Conservation (phyloP, 2,329 filamentous ascomycete genomes). For the Ampelomyces quisqualis region DNA sequence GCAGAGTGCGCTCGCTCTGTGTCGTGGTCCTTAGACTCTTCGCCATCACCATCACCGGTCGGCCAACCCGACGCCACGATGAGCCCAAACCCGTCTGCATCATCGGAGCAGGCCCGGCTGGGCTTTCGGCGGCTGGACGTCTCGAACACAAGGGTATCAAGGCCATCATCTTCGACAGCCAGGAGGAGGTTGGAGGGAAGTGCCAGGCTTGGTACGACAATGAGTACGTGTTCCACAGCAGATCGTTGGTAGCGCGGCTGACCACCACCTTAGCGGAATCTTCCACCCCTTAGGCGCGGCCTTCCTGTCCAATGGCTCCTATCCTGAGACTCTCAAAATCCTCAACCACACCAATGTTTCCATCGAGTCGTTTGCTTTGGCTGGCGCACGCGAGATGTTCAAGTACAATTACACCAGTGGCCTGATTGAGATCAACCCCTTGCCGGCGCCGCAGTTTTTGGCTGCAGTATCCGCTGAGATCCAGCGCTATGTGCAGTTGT, state of each 20-base stretch:
- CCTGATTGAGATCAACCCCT: constrained; percentile 24
- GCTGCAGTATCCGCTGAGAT: constrained; percentile 34
- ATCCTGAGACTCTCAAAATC: constrained; percentile 40
- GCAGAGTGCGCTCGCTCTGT: constrained; percentile 26
- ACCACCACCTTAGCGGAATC: constrained; percentile 39
- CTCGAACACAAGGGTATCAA: constrained; percentile 40
- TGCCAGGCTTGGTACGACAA: constrained; percentile 43
- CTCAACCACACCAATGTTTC: constrained; percentile 37
- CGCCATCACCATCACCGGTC: constrained; percentile 28
- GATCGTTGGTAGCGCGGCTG: constrained; percentile 30
- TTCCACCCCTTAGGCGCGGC: constrained; percentile 45
- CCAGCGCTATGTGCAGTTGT: constrained; percentile 36
- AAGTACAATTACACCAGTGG: constrained; percentile 39
- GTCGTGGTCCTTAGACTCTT: constrained; percentile 24
- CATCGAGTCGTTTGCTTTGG: constrained; percentile 35
- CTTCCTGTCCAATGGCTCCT: constrained; percentile 43
- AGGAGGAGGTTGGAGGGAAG: constrained; percentile 40
- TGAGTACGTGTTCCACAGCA: constrained; percentile 37
- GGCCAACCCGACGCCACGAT: constrained; percentile 24
- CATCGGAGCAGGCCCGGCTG: constrained; percentile 42
- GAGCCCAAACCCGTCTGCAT: constrained; percentile 39
- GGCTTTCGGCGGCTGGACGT: constrained; percentile 37
- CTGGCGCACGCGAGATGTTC: constrained; percentile 36
- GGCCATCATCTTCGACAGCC: constrained; percentile 41
- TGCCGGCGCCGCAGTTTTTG: constrained; percentile 25